Evolutionary conservation across 2,329 filamentous ascomycete genomes (phyloP).

Genomic region (Madurella fahalii): DNA sequence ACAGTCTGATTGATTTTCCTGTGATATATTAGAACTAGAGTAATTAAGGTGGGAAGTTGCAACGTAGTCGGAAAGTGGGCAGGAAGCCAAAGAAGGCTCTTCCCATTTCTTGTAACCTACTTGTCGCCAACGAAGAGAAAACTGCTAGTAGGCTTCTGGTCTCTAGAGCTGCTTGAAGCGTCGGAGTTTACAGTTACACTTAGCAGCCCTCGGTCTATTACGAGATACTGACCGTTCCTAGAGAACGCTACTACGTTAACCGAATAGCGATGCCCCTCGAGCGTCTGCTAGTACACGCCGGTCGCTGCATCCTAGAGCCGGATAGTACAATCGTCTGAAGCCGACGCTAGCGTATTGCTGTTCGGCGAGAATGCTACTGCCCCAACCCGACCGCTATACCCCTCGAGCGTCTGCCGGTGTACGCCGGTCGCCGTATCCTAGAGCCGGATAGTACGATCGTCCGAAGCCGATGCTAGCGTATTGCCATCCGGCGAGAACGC

Average conservation of each 20-base stretch:
- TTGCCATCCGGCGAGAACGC: slow-evolving; percentile 22
- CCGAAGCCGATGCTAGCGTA: slow-evolving; percentile 2
- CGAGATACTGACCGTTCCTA: too few relatives aligned
- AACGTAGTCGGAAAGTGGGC: too few relatives aligned
- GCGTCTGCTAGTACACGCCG: neutral
- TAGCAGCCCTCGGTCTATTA: too few relatives aligned
- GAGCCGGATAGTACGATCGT: neutral
- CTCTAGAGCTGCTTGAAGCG: too few relatives aligned
- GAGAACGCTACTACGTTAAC: neutral
- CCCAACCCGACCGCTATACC: slow-evolving; percentile 9
- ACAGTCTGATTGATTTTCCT: too few relatives aligned
- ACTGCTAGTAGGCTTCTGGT: too few relatives aligned
- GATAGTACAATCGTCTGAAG: neutral
- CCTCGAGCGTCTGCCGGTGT: slow-evolving; percentile 15
- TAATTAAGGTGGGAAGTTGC: too few relatives aligned
- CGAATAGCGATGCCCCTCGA: neutral
- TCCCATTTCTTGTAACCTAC: too few relatives aligned
- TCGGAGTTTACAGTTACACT: too few relatives aligned
- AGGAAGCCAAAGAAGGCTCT: too few relatives aligned
- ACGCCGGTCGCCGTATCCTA: slow-evolving; percentile 10
- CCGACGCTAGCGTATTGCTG: slow-evolving; percentile 3
- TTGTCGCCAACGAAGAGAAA: too few relatives aligned
- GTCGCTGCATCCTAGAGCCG: slow-evolving; percentile 11
- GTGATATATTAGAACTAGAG: too few relatives aligned
- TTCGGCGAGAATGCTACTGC: slow-evolving; percentile 24